Evolutionary conservation across 2,329 filamentous ascomycete genomes (phyloP), one percentile per base, ranked within the genome.

Genomic region (Didymella arachidicola): DNA sequence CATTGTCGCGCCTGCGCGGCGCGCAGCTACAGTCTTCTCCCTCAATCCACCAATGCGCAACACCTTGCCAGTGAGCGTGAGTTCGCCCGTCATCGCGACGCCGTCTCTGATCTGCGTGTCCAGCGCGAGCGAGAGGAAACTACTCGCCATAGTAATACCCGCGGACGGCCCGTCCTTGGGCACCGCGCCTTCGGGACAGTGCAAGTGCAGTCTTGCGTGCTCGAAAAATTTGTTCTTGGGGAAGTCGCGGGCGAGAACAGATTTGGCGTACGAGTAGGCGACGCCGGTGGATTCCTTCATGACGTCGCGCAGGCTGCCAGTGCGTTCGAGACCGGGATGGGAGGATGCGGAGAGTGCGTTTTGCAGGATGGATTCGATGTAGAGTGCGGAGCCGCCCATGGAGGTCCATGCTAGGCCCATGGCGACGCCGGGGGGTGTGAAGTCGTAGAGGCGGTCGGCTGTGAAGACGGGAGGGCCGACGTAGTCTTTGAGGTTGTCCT

Each of bases 401-500:
- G 93, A 92, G 7, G 96, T 99, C 95, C 95, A 99, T 7, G 95
- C 95, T 51, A 99, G 86, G 65, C 95, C 95, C 95, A 99, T 98
- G 22, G 93, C 91, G 16, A 99, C 95, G 78, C 95, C 95, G 2
- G 95, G 87, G 4, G 96, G 95, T 59, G 93, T 97, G 46, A 88
- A 87, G 70, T 99, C 95, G 81, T 98, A 99, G 14, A 99, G 84
- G 53, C 96, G 88, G 78, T 99, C 95, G 4, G 95, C 92, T 0
- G 93, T 99, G 80, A 97, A 99, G 53, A 98, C 87, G 1, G 95
- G 93, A 1, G 95, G 93, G 2, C 95, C 95, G 59, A 99, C 94
- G 73, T 97, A 99, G 77, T 99, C 95, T 72, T 96, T 96, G 51
- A 99, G 83, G 68, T 94, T 97, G 54, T 93, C 90, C 77, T 92